Percentiles rank a stretch among this genome's conserved stretches.
These are phyloP conservation scores for Tetrahymena thermophila DNA, from an alignment of 73 alveolate species.

Conservation along the genomic window DNA sequence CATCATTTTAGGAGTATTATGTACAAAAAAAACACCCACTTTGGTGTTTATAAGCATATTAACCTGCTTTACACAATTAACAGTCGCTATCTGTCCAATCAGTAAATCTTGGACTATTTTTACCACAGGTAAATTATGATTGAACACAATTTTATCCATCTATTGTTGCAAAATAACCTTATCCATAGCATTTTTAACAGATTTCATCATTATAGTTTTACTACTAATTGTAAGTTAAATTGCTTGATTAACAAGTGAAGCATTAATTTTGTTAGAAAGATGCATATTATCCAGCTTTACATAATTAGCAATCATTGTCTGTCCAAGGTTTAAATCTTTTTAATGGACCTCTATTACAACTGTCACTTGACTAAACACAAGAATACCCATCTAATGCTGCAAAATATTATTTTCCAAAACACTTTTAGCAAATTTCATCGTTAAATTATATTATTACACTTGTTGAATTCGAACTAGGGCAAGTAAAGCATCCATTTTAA, in stretches of 20 bases:
- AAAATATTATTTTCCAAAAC: neutral
- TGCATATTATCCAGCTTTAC: neutral
- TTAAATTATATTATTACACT: too few species aligned
- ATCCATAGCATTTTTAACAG: neutral
- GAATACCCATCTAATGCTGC: neutral
- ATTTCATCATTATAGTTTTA: neutral
- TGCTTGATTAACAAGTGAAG: neutral
- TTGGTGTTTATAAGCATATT: neutral
- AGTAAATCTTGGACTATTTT: neutral
- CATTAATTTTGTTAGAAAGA: neutral
- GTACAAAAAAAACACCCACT: neutral
- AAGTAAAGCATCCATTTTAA: neutral
- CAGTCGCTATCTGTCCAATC: neutral
- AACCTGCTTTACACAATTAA: neutral
- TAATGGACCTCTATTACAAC: neutral
- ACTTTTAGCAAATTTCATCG: neutral
- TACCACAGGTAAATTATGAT: neutral
- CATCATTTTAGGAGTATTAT: neutral
- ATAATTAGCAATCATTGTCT: neutral
- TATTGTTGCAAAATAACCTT: neutral
- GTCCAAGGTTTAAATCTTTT: neutral
- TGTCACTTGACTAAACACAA: neutral
- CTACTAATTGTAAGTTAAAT: too few species aligned
- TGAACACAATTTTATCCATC: neutral
- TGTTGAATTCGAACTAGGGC: too few species aligned